A percentile compares a stretch with the other conserved stretches of the same genome.
phyloP scores from a whole-genome alignment of 2,329 filamentous ascomycete species.

The Stenocarpella maydis region DNA sequence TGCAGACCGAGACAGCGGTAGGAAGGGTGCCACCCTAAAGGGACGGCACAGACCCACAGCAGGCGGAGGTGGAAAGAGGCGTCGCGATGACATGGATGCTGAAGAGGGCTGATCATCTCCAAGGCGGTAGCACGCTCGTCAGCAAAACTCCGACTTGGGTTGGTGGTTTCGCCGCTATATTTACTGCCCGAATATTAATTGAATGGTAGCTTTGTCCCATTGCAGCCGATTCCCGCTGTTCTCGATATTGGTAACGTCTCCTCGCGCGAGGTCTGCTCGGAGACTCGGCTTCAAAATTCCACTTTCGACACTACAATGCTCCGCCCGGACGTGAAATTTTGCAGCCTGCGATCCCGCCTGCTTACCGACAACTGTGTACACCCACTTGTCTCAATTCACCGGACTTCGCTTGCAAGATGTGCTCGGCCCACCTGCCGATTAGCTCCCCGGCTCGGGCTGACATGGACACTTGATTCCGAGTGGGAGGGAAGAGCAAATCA shows the following conservation, averaged over 20 bases:
- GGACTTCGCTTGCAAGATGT: not conserved
- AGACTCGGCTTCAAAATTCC: not conserved
- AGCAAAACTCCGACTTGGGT: not conserved
- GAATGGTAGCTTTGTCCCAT: not conserved
- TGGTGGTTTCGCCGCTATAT: not conserved
- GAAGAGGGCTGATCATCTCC: slow-evolving; percentile 67
- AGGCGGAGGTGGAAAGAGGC: slow-evolving; percentile 53
- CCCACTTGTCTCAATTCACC: not conserved
- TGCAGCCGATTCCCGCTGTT: not conserved
- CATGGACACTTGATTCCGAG: not conserved
- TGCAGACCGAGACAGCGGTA: slow-evolving; percentile 66
- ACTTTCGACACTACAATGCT: not conserved
- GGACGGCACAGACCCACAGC: slow-evolving; percentile 47
- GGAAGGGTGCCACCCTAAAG: slow-evolving; percentile 58
- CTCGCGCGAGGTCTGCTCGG: not conserved
- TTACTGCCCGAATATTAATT: not conserved
- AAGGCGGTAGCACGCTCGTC: not conserved
- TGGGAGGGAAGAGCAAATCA: not conserved
- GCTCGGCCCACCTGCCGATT: not conserved
- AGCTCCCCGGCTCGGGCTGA: not conserved
- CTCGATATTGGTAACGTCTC: not conserved
- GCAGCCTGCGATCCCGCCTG: not conserved
- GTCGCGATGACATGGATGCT: slow-evolving; percentile 73
- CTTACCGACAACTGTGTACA: not conserved
- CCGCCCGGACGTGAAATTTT: not conserved